Percentiles rank a stretch among this genome's conserved stretches.
These are phyloP conservation scores for Teunomyces gatunensis DNA, from an alignment of 805 yeast genomes.

Conservation along the genomic window DNA sequence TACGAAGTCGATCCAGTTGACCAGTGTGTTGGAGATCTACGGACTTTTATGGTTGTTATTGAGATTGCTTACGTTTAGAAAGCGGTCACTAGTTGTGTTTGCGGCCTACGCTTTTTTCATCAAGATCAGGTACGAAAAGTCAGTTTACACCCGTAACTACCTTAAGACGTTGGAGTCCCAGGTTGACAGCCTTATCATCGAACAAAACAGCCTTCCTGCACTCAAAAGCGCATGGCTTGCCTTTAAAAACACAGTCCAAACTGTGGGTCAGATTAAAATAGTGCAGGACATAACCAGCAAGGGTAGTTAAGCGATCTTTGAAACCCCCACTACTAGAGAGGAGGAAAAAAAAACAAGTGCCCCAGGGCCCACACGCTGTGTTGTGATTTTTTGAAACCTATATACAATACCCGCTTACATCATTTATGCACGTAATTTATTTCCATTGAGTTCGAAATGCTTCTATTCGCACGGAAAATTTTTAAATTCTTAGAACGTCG, in stretches of 20 bases:
- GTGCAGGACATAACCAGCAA: conserved; percentile 39
- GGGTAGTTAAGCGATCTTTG: conserved; percentile 13
- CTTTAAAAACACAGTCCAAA: conserved; percentile 29
- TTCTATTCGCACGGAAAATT: conserved; percentile 5
- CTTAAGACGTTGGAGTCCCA: conserved; percentile 65
- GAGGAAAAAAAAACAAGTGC: too few relatives aligned
- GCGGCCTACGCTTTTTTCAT: conserved; percentile 59
- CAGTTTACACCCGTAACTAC: conserved; percentile 66
- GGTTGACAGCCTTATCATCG: conserved; percentile 31
- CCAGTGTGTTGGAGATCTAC: conserved; percentile 36
- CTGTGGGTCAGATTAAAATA: conserved; percentile 25
- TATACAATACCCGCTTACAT: background rate
- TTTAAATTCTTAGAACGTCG: conserved; percentile 10
- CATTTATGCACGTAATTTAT: conserved; percentile 2
- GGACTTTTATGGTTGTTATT: conserved; percentile 47
- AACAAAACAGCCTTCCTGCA: conserved; percentile 25
- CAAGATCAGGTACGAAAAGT: conserved; percentile 74
- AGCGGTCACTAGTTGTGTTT: conserved; percentile 60
- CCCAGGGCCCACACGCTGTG: too few relatives aligned
- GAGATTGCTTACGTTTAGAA: conserved; percentile 58
- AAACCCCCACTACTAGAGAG: too few relatives aligned
- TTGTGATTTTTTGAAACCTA: background rate
- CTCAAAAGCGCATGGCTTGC: conserved; percentile 38
- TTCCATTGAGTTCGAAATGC: conserved; percentile 5
- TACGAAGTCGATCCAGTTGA: conserved; percentile 37